A percentile compares a stretch with the other conserved stretches of the same genome.
These are phyloP conservation scores for Tritrichomonas musculus DNA, from an alignment of 208 protist genomes.

Conservation along the genomic window DNA sequence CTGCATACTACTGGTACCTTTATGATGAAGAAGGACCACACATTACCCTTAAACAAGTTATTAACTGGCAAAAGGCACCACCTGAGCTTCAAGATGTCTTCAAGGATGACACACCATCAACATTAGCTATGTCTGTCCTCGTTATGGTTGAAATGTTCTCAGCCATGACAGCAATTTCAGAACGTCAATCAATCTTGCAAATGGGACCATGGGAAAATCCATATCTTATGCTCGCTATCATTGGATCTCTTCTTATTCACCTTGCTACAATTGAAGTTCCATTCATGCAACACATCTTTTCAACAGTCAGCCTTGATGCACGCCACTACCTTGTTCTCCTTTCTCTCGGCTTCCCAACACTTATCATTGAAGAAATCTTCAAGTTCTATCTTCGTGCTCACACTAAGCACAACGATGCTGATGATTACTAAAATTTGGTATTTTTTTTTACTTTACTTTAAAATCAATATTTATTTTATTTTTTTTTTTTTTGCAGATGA, in stretches of 20 bases:
- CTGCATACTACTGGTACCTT: slow-evolving; percentile 52
- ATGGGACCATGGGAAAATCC: slow-evolving; percentile 51
- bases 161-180: slow-evolving; percentile 78
- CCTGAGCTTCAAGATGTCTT: slow-evolving; percentile 21
- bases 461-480: too few relatives aligned
- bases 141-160: slow-evolving; percentile 86
- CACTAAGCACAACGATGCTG: background rate
- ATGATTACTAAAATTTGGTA: too few relatives aligned
- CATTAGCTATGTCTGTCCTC: slow-evolving; percentile 75
- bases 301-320: slow-evolving; percentile 66
- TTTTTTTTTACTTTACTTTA: too few relatives aligned
- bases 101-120: slow-evolving; percentile 55
- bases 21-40: slow-evolving; percentile 34
- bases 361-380: slow-evolving; percentile 80
- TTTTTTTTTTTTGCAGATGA: too few relatives aligned
- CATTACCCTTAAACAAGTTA: slow-evolving; percentile 44
- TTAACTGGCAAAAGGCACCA: background rate
- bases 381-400: slow-evolving; percentile 57
- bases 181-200: slow-evolving; percentile 61
- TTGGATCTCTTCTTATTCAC: slow-evolving; percentile 68
- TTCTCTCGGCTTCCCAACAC: slow-evolving; percentile 70
- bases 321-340: slow-evolving; percentile 74
- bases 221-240: slow-evolving; percentile 63
- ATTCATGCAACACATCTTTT: slow-evolving; percentile 69
- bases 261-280: slow-evolving; percentile 76